Evolutionary conservation across 2,329 filamentous ascomycete species (phyloP).

Genomic region (Pseudogymnoascus sp.): DNA sequence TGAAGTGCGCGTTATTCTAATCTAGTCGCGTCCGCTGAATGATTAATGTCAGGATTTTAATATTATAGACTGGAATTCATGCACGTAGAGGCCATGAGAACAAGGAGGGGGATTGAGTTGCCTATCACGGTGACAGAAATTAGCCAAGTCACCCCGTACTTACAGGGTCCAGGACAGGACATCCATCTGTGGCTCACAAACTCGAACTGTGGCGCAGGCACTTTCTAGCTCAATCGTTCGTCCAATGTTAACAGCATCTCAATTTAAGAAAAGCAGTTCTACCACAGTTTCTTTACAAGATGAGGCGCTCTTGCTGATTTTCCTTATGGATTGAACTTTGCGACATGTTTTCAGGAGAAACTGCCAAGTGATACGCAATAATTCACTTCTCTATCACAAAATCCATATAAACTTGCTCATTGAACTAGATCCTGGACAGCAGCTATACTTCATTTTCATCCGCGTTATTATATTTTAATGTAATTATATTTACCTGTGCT

Average conservation of each 20-base stretch:
- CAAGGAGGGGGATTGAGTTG: not conserved
- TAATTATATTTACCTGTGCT: slow-evolving; percentile 4
- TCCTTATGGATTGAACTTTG: not conserved
- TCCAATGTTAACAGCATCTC: not conserved
- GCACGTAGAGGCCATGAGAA: not conserved
- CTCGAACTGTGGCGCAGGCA: not conserved
- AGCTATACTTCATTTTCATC: not conserved
- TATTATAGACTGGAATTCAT: not conserved
- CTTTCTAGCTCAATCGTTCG: not conserved
- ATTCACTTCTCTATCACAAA: not conserved
- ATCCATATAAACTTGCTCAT: not conserved
- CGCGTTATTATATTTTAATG: not conserved
- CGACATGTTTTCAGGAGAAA: not conserved
- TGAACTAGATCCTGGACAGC: not conserved
- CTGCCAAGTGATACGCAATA: not conserved
- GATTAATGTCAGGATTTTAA: not conserved
- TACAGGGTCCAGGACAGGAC: not conserved
- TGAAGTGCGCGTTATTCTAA: not conserved
- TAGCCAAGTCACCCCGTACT: not conserved
- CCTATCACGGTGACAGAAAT: slow-evolving; percentile 7
- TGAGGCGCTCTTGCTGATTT: not conserved
- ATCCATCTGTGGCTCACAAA: not conserved
- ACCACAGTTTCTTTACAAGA: not conserved
- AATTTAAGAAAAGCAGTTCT: not conserved
- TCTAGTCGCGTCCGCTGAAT: not conserved